These are phyloP conservation scores for Stylonectria norvegica DNA, from an alignment of 2,329 filamentous ascomycete genomes.

Conservation along the genomic window DNA sequence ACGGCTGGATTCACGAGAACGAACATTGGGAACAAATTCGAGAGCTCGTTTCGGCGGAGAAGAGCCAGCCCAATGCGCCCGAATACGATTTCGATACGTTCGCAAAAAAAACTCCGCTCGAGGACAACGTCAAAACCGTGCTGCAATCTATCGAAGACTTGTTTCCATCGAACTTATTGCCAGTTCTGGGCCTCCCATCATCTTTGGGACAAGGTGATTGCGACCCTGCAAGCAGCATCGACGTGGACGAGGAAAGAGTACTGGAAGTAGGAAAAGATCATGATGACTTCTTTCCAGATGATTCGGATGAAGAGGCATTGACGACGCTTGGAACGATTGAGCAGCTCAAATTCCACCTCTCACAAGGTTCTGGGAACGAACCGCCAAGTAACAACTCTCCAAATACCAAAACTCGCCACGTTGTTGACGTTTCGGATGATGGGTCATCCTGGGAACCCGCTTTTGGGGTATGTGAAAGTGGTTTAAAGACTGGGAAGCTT, in stretches of 20 bases:
- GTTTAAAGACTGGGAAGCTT: conserved; percentile 36
- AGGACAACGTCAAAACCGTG: conserved; percentile 65
- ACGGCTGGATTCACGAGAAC: conserved; percentile 90
- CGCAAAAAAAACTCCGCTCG: conserved; percentile 50
- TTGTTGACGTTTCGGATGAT: too few species aligned
- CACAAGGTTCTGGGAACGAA: too few species aligned
- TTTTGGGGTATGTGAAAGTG: conserved; percentile 42
- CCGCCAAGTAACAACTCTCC: too few species aligned
- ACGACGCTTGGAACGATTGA: conserved; percentile 23
- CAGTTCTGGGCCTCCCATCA: conserved; percentile 41
- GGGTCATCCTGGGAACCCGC: conserved; percentile 5
- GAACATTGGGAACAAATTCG: conserved; percentile 68
- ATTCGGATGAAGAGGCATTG: conserved; percentile 51
- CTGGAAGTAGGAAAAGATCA: conserved; percentile 44
- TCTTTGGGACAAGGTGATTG: conserved; percentile 19
- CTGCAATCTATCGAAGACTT: conserved; percentile 85
- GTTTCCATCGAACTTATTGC: conserved; percentile 63
- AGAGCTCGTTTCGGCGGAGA: conserved; percentile 63
- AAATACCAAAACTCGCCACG: too few species aligned
- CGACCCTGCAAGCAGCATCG: conserved; percentile 44
- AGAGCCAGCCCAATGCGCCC: conserved; percentile 36
- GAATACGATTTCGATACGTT: conserved; percentile 63
- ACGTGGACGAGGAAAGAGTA: conserved; percentile 64
- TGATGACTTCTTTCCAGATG: conserved; percentile 47
- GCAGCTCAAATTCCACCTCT: too few species aligned